These are phyloP conservation scores for Syzygium aromaticum DNA, from an alignment of 345 rosid genomes.

Conservation along the genomic window DNA sequence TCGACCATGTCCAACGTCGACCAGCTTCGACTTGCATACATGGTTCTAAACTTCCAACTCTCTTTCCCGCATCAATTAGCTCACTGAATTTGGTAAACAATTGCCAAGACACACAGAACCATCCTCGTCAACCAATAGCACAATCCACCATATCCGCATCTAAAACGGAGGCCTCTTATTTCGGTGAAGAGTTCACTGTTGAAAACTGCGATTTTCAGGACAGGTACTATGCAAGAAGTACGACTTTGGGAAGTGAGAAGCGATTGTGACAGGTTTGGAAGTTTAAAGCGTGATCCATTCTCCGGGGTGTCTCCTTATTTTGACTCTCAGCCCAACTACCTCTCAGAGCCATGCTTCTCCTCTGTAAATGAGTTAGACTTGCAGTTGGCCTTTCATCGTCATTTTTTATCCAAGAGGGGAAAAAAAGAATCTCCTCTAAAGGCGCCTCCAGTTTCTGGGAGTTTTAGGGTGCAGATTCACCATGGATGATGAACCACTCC, in stretches of 20 bases:
- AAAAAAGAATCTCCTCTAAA: background rate
- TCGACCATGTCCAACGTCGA: background rate
- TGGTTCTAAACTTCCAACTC: background rate
- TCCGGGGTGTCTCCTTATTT: background rate
- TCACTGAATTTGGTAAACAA: background rate
- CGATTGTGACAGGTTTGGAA: background rate
- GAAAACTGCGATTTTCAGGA: background rate
- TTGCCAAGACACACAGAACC: background rate
- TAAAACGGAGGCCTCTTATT: background rate
- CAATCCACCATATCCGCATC: background rate
- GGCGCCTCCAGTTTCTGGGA: background rate
- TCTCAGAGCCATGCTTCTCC: background rate
- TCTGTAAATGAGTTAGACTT: background rate
- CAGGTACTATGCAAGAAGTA: background rate
- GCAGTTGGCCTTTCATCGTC: background rate
- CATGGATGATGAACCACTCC: slow-evolving; percentile 36
- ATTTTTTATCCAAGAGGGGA: background rate
- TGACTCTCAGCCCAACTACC: background rate
- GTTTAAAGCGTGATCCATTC: background rate
- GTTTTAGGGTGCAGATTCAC: slow-evolving; percentile 1
- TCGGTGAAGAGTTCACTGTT: background rate
- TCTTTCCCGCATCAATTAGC: background rate
- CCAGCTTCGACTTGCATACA: background rate
- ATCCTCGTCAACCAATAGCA: background rate
- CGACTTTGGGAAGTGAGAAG: background rate